Base-by-base conservation (phyloP, 768 basidiomycete species). In the Lactarius sanguifluus region DNA sequence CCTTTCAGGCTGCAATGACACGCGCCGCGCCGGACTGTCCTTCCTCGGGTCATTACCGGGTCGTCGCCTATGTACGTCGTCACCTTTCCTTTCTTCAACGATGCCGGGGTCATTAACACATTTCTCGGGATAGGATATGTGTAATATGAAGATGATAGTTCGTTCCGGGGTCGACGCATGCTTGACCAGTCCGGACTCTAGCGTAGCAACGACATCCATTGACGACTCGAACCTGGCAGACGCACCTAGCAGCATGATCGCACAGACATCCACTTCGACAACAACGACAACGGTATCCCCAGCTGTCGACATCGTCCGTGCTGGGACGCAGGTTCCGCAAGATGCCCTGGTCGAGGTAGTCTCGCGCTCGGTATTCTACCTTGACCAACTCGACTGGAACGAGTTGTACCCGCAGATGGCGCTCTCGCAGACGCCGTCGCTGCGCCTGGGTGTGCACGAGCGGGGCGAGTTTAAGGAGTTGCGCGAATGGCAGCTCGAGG, bases 331-430 rank as follows among this genome's bases (percentile, higher is more conserved):
- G 20, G 65, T 69, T 15, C 62, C 67, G 2, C 71, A 71, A 50
- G 61, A 62, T 8, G n/a, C 61, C 41, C 57, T 69, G 64, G 68
- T 79, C 62, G 80, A 79, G 58, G 67, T 81, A 50, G 73, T 73
- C 47, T 80, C 81, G 50, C 64, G 72, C 20, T 69, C 74, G 30
- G 16, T 34, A 34, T 57, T 55, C 16, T 67, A 43, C 60, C 54
- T 75, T n/a, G 70, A 74, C 1, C 38, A 54, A 5, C 77, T 78
- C 65, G 78, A 87, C 71, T 90, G 88, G 88, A 77, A 71, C 34
- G 86, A 89, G 15, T 76, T 78, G 1, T 90, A 85, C 73, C 84
- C 86, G 0, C 89, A 91, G 72, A 75, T 91, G 15, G 87, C 82
- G 72, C 81, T 92, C 62, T 89, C 90, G 8, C 86, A 87, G 72